Evolutionary conservation across 1,139 yeast genomes (phyloP).

Genomic region (Petasospora rhodanensis): DNA sequence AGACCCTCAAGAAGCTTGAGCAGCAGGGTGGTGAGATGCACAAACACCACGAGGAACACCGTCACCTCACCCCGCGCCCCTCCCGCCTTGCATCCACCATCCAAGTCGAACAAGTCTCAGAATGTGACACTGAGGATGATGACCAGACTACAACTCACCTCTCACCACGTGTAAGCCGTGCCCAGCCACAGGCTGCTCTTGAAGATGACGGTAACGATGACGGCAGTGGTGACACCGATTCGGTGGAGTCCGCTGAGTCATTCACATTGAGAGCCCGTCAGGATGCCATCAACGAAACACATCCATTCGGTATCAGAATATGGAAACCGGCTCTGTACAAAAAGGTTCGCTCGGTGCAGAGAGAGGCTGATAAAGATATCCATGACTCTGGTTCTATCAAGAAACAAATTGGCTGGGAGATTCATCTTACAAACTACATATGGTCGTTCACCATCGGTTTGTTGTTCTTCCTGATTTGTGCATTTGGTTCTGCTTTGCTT

Average conservation of each 20-base stretch:
- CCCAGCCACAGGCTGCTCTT: too few relatives aligned
- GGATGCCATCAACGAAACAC: slow-evolving; percentile 92
- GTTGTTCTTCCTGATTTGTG: slow-evolving; percentile 48
- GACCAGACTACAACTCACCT: slow-evolving; percentile 4
- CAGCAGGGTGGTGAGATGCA: slow-evolving; percentile 23
- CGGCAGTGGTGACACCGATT: slow-evolving; percentile 31
- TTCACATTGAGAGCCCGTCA: slow-evolving; percentile 91
- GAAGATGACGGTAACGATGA: slow-evolving; percentile 18
- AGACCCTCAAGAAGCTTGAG: slow-evolving; percentile 22
- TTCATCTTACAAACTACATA: slow-evolving; percentile 63
- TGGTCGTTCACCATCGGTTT: slow-evolving; percentile 79
- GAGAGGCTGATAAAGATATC: slow-evolving; percentile 89
- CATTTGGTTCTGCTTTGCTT: slow-evolving; percentile 40
- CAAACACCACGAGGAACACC: slow-evolving; percentile 5
- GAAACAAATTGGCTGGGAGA: slow-evolving; percentile 53
- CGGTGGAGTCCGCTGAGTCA: slow-evolving; percentile 65
- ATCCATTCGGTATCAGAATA: slow-evolving; percentile 95
- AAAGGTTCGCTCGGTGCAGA: slow-evolving; percentile 85
- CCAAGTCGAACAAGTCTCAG: slow-evolving; percentile 1
- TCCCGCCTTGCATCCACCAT: slow-evolving; percentile 3
- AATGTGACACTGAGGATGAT: slow-evolving; percentile 5
- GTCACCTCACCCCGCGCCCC: slow-evolving; percentile 3
- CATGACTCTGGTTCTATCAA: slow-evolving; percentile 58
- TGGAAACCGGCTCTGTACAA: slow-evolving; percentile 98
- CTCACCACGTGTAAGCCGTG: too few relatives aligned